phyloP scores from a whole-genome alignment of 345 rosid genomes.

The Euphorbia peplus region DNA sequence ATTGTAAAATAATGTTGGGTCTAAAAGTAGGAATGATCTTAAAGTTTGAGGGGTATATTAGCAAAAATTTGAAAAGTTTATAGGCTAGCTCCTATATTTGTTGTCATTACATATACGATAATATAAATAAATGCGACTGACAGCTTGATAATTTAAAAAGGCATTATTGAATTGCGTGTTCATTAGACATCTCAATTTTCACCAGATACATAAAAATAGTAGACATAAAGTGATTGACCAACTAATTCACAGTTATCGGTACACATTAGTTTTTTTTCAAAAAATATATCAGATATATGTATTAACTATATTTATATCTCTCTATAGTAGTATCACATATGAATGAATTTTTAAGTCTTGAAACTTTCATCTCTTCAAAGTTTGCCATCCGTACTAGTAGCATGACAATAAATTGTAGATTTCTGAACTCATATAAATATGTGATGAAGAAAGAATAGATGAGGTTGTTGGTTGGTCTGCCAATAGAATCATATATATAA shows the following conservation, averaged over 20 bases:
- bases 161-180: not conserved
- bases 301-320: too few relatives aligned
- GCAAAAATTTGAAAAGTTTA: too few relatives aligned
- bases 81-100: too few relatives aligned
- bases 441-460: not conserved
- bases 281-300: too few relatives aligned
- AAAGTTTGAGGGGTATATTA: too few relatives aligned
- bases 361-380: not conserved
- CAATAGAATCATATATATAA: not conserved
- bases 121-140: not conserved
- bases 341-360: too few relatives aligned
- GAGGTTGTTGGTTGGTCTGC: not conserved
- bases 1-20: too few relatives aligned
- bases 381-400: not conserved
- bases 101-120: too few relatives aligned
- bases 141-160: too few relatives aligned
- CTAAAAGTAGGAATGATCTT: too few relatives aligned
- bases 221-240: not conserved
- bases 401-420: not conserved
- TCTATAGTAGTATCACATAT: too few relatives aligned
- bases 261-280: not conserved
- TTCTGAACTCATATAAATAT: too few relatives aligned
- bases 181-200: not conserved
- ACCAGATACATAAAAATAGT: not conserved
- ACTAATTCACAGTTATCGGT: not conserved